These are phyloP conservation scores for Lachancea mirantina DNA, from an alignment of 805 yeast genomes.

Conservation along the genomic window DNA sequence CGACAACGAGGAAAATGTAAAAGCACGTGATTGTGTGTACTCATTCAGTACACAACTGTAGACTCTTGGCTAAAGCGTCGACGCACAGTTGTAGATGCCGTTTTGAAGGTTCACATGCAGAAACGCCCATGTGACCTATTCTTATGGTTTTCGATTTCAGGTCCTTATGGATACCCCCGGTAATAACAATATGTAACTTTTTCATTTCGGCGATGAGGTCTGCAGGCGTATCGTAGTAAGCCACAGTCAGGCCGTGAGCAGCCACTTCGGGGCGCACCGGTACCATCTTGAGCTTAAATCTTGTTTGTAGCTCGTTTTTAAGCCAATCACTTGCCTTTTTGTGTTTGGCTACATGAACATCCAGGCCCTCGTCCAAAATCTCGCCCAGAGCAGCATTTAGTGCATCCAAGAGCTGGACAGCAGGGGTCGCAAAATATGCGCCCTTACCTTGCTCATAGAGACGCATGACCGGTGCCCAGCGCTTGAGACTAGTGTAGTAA, in stretches of 20 bases:
- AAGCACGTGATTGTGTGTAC: too few relatives aligned
- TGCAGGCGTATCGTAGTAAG: conserved; percentile 65
- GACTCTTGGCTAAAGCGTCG: conserved; percentile 35
- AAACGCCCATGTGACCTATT: conserved; percentile 93
- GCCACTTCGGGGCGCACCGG: conserved; percentile 43
- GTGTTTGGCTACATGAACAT: conserved; percentile 57
- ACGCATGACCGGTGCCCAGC: conserved; percentile 85
- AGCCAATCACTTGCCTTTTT: conserved; percentile 54
- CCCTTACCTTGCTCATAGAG: conserved; percentile 70
- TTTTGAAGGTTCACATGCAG: conserved; percentile 50
- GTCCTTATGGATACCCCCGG: conserved; percentile 85
- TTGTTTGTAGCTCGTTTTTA: conserved; percentile 46
- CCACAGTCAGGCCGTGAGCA: conserved; percentile 86
- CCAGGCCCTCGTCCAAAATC: conserved; percentile 52
- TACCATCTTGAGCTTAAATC: conserved; percentile 62
- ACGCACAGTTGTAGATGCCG: conserved; percentile 48
- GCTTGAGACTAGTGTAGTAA: conserved; percentile 54
- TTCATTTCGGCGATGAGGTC: conserved; percentile 51
- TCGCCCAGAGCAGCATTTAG: conserved; percentile 69
- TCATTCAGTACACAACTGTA: too few relatives aligned
- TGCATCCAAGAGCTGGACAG: conserved; percentile 80
- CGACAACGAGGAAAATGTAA: too few relatives aligned
- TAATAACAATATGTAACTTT: conserved; percentile 64
- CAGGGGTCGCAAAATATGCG: conserved; percentile 96
- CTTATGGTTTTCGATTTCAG: conserved; percentile 79